Evolutionary conservation across 352 stramenopile species (phyloP), one percentile per base, ranked within the genome.

Genomic region (Lagenidium giganteum): DNA sequence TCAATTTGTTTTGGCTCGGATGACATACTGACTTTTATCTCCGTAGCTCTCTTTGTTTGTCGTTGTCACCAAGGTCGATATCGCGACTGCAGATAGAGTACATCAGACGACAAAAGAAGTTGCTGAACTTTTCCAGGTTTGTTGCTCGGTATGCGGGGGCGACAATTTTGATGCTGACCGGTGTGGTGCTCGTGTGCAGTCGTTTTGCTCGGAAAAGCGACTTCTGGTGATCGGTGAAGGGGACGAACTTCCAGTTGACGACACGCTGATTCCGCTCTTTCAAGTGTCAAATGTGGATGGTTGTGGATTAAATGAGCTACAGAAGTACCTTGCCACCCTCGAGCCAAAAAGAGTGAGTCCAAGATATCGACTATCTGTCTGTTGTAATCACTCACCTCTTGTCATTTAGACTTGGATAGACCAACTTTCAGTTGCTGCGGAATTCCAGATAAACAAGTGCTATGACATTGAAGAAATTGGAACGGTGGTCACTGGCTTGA

Each of bases 391-490:
- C 36, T 28, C 12, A 21, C 16, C 14, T 29, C 14, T 7, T 29
- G 12, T 28, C 20, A 24, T 26, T 22, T 9, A 13, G 23, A 28
- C 27, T 24, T 42, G 36, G 12, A 26, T 17, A 23, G 26, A 1
- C 38, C 67, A 14, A 60, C 60, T 3, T 69, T 66, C 21, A 67
- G 65, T 6, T 8, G 67, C 64, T 3, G 64, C 67, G 0, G 79
- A 92, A 47, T 87, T 92, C 38, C 76, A 89, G 50, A 77, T 92
- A 47, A 87, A 67, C 47, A 76, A 87, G 47, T 70, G 76, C 0
- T 92, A 87, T 52, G 71, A 87, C 41, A 72, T 83, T 33, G 73
- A 92, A 45, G 67, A 85, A 41, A 60, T 51, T 23, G 76, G 76
- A 9, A 89, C 61, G 3, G 70, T 89, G 43, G 69, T 92, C 18